Conservation (phyloP, 345 rosid genomes). For the Eucalyptus sp. region DNA sequence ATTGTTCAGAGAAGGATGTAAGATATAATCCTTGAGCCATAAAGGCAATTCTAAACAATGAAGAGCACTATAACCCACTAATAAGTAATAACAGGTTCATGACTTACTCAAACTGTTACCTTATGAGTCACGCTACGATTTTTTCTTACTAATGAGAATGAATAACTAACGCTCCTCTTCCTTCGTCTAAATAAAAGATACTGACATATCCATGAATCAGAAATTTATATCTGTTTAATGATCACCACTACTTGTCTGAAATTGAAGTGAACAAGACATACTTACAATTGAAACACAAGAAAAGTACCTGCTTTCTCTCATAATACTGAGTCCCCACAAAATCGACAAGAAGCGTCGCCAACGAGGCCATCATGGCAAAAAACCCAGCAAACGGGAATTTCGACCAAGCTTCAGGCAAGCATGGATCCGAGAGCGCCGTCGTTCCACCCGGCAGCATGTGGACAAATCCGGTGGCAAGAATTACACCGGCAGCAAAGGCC, state of each 20-base stretch:
- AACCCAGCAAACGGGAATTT: conserved; percentile 82
- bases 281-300: not conserved
- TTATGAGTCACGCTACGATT: not conserved
- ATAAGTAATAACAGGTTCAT: not conserved
- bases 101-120: not conserved
- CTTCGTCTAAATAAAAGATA: not conserved
- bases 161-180: not conserved
- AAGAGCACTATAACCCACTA: not conserved
- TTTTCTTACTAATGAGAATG: not conserved
- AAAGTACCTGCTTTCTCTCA: conserved; percentile 48
- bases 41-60: not conserved
- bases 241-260: not conserved
- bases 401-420: conserved; percentile 61
- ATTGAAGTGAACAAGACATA: not conserved
- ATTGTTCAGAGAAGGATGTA: not conserved
- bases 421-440: conserved; percentile 43
- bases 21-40: not conserved
- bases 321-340: conserved; percentile 84
- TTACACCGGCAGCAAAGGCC: conserved; percentile 92
- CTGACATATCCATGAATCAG: not conserved
- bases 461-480: conserved; percentile 91
- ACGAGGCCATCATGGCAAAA: conserved; percentile 75
- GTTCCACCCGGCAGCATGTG: conserved; percentile 81
- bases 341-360: conserved; percentile 67
- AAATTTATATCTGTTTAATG: not conserved